Conservation (phyloP, 2,329 filamentous ascomycete species). For the Blastomyces silverae region DNA sequence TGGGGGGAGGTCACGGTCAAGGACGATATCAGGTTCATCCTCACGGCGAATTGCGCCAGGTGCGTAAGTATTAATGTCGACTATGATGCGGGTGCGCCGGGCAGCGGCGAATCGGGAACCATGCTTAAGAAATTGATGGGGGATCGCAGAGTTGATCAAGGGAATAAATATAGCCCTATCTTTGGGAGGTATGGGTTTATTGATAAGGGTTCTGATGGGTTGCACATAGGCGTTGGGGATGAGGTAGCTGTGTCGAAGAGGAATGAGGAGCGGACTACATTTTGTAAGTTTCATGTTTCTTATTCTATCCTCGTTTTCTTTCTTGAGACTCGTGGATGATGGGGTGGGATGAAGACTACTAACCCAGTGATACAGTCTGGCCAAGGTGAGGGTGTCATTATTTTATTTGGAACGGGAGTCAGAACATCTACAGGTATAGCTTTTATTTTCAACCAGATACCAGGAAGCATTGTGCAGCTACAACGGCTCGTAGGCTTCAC, state of each 20-base stretch:
- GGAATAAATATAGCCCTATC: conserved; percentile 59
- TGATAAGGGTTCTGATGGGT: conserved; percentile 30
- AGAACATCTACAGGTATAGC: not conserved
- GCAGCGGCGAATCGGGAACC: conserved; percentile 51
- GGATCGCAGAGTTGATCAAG: conserved; percentile 64
- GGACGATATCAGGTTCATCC: conserved; percentile 39
- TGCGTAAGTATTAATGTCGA: conserved; percentile 67
- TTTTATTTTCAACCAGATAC: not conserved
- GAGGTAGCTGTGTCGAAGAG: conserved; percentile 48
- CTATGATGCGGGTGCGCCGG: conserved; percentile 57
- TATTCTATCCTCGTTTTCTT: not conserved
- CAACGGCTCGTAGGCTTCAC: not conserved
- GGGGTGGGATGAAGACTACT: not conserved
- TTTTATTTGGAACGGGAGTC: not conserved
- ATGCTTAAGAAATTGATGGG: conserved; percentile 64
- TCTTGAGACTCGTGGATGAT: not conserved
- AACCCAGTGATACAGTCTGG: conserved; percentile 2
- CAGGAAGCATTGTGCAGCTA: no score
- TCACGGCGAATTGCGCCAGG: conserved; percentile 64
- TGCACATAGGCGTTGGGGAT: conserved; percentile 51
- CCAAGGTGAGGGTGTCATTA: not conserved
- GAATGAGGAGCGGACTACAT: conserved; percentile 49
- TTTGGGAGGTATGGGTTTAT: conserved; percentile 69
- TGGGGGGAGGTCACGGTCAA: conserved; percentile 57
- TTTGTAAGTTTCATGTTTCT: conserved; percentile 40